phyloP scores from a whole-genome alignment of 441 rosid genomes.

The Erysimum cheiri region DNA sequence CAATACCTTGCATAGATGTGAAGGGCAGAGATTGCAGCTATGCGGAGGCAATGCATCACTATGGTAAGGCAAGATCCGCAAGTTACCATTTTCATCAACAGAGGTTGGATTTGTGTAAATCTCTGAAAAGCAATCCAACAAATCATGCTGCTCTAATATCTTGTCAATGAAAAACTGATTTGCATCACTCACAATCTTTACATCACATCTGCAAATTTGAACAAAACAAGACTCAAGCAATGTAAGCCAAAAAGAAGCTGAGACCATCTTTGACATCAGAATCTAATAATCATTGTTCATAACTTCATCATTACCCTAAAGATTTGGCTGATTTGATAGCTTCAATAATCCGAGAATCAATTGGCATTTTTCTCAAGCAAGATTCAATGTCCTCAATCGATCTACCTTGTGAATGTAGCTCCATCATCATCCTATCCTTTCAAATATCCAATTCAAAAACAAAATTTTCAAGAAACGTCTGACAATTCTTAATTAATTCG shows the following conservation, averaged over 20 bases:
- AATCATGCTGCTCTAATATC: slow-evolving; percentile 67
- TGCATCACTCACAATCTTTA: slow-evolving; percentile 86
- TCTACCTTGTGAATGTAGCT: slow-evolving; percentile 77
- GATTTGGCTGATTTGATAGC: slow-evolving; percentile 66
- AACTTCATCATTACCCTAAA: slow-evolving; percentile 56
- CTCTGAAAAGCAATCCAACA: slow-evolving; percentile 71
- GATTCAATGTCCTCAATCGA: slow-evolving; percentile 61
- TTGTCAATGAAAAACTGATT: slow-evolving; percentile 80
- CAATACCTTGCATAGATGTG: slow-evolving; percentile 81
- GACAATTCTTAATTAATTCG: no score
- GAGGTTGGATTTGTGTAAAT: slow-evolving; percentile 65
- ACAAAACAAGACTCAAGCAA: slow-evolving; percentile 25
- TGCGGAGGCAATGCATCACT: slow-evolving; percentile 54
- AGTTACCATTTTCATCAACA: slow-evolving; percentile 61
- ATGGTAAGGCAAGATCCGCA: slow-evolving; percentile 68
- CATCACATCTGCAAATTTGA: slow-evolving; percentile 64
- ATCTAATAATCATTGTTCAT: neutral
- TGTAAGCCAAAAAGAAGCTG: neutral
- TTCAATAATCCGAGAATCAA: slow-evolving; percentile 53
- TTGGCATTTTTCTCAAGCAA: slow-evolving; percentile 60
- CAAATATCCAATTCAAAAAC: neutral
- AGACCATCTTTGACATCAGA: slow-evolving; percentile 13
- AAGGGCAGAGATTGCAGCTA: slow-evolving; percentile 68
- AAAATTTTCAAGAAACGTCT: neutral
- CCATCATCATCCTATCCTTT: slow-evolving; percentile 92